Conservation (phyloP, 164 flowering plant genomes). For the Platanus orientalis region DNA sequence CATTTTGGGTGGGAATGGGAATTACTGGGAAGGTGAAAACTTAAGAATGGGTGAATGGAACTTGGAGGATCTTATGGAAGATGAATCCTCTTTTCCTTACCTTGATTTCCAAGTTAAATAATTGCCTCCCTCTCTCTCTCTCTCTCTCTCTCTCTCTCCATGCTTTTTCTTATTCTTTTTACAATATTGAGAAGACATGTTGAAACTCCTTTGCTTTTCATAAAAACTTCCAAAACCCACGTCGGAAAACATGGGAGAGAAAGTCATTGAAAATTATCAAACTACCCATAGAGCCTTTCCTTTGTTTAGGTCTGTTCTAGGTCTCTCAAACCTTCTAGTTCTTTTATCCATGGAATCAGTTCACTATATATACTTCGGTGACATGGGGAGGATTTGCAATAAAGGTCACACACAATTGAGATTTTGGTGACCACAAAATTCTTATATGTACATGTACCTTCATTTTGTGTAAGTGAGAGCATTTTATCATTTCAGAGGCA, state of each 20-base stretch:
- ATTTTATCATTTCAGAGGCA: conserved; percentile 9
- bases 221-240: neutral
- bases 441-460: conserved; percentile 13
- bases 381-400: conserved; percentile 4
- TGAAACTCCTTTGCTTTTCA: neutral
- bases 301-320: conserved; percentile 1
- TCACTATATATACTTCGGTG: neutral
- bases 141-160: neutral
- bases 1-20: conserved; percentile 25
- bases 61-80: conserved; percentile 75
- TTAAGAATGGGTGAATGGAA: conserved; percentile 70
- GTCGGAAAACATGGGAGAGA: neutral
- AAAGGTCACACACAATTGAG: conserved; percentile 5
- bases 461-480: conserved; percentile 12
- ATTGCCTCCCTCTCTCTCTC: neutral
- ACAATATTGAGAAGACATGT: neutral
- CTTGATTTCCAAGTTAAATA: conserved; percentile 58
- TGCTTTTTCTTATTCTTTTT: neutral
- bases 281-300: neutral
- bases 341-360: neutral
- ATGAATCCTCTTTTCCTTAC: conserved; percentile 56
- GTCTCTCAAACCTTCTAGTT: conserved; percentile 1
- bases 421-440: conserved; percentile 11
- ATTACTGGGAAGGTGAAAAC: conserved; percentile 56
- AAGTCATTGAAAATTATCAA: neutral